Base-by-base conservation (phyloP, 768 basidiomycete genomes). In the Pulveroboletus sp. region DNA sequence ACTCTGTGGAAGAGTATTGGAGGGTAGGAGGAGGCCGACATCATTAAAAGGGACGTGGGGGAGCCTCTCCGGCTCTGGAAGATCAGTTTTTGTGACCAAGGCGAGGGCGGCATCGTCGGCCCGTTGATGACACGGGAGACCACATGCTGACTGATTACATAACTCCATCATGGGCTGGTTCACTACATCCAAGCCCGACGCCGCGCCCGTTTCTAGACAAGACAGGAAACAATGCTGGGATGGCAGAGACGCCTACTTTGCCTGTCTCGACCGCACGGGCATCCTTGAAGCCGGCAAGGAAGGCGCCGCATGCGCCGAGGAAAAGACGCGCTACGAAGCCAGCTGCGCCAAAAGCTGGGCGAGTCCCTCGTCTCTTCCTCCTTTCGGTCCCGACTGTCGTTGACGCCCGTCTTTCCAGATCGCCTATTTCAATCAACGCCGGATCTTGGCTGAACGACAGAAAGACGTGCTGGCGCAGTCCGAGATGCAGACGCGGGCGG, bases 291-390 rank as follows among this genome's bases (percentile, higher is more conserved):
- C 91, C 0, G 91, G 91, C 9, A 85, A 86, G 56, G 89, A 88
- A 55, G 71, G 71, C 5, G 71, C 59, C 31, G 73, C 74, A 10
- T 97, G 93, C 61, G 60, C 72, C 4, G 59, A 66, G 12, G 76
- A 88, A 65, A 79, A 77, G 54, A 70, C 68, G 30, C 59, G 45
- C 5, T 97, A 94, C 68, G 80, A 88, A 46, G 68, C 71, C 50
- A 82, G 76, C 57, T 95, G 93, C 63, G 90, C 89, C 2, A 85
- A 82, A 68, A 93, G 92, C 68, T 95, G 92, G 92, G 93, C 92
- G 65, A 49, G 84, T 76, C 2, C 13, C 19, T 12, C 17, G 24
- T 39, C n/a, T 20, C 29, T 31, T 23, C 16, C 19, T 34, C 45
- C 39, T 17, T 35, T n/a, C 34, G 31, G 44, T 24, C 19, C 45